Base-by-base conservation (phyloP, 176 grass and related monocot species). In the Cocos nucifera region DNA sequence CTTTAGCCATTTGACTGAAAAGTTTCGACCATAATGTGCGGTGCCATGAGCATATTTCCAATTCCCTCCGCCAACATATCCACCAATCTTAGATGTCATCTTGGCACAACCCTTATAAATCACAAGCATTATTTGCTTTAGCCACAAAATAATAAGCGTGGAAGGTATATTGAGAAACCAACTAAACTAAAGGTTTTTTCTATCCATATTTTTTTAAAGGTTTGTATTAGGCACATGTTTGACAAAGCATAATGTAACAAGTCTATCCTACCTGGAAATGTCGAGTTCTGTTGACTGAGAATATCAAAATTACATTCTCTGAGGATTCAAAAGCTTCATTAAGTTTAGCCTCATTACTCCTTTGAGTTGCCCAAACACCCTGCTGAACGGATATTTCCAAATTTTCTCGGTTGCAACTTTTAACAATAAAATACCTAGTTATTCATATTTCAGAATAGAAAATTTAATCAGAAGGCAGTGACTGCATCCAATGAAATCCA, bases 41-140 rank as follows among this genome's bases (percentile, higher is more conserved):
- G 84, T 92, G 76, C 93, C 93, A 69, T 92, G 88, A 77, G 93
- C 85, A 88, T 86, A 98, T 77, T 98, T 98, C 93, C 93, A 98
- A 69, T 92, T 98, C 64, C 93, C 93, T 28, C 93, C 93, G 58
- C 93, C 93, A 76, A 80, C 82, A 76, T 85, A 92, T 59, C 87
- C 93, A 69, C 87, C 93, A 76, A 92, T 92, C 54, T 83, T 90
- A 61, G 93, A 98, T 65, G 87, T 98, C 87, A 98, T 98, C 75
- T 98, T 98, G 72, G 81, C 93, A 71, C 93, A 98, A 21, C 93
- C 93, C 93, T 98, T 70, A 67, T 56, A 61, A 76, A 71, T 72
- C 58, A 59, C n/a, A 44, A 44, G 10, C 35, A 44, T 44, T 2
- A 44, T 44, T 44, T 51, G n/a, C 56, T 63, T 82, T 22, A 77